phyloP scores from a whole-genome alignment of 352 stramenopile species.

The Globisporangium yorkense region DNA sequence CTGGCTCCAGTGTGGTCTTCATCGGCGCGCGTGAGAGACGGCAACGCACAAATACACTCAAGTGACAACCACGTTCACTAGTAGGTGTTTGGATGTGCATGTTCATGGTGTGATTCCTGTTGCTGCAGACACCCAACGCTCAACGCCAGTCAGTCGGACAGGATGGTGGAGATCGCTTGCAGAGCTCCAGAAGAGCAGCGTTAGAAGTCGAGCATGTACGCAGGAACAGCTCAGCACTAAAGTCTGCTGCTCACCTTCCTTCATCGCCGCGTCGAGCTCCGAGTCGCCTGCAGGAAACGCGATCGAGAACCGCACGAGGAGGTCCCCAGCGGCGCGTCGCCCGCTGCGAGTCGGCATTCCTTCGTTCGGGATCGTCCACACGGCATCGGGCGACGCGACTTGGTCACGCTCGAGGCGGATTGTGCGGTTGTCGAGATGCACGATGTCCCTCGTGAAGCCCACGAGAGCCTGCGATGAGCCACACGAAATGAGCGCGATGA shows the following conservation, averaged over 20 bases:
- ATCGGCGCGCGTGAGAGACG: background rate
- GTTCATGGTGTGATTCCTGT: background rate
- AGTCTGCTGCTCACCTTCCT: background rate
- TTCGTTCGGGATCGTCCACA: background rate
- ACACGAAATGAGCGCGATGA: background rate
- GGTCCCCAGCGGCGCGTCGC: background rate
- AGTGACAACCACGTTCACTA: background rate
- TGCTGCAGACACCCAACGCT: no score
- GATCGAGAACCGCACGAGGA: background rate
- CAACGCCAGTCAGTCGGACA: background rate
- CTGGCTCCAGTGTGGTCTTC: background rate
- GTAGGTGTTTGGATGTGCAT: background rate
- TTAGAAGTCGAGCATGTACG: background rate
- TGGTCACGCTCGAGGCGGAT: background rate
- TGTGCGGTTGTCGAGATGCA: background rate
- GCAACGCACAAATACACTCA: constrained; percentile 1
- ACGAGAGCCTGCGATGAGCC: background rate
- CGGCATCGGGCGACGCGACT: background rate
- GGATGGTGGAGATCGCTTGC: background rate
- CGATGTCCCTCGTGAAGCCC: background rate
- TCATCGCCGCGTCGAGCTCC: background rate
- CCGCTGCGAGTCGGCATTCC: background rate
- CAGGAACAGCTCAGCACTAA: background rate
- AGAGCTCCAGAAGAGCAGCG: background rate
- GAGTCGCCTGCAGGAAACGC: background rate